These are phyloP conservation scores for Flaveria brownii DNA, from an alignment of 129 eudicot species.

Conservation along the genomic window DNA sequence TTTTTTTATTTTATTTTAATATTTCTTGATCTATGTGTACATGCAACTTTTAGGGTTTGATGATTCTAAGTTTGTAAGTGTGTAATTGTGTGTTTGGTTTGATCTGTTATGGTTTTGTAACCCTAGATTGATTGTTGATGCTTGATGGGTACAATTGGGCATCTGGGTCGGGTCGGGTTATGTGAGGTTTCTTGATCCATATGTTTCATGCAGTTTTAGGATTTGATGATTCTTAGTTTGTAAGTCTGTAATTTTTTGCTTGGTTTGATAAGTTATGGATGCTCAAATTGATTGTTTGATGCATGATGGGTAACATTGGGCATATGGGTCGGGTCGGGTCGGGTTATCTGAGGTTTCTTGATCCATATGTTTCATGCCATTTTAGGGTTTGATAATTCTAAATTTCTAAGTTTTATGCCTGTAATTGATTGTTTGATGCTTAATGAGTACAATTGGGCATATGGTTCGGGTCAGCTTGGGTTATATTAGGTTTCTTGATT, in stretches of 20 bases:
- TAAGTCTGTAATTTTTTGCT: background rate
- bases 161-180: slow-evolving; percentile 14
- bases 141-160: background rate
- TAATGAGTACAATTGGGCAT: no score
- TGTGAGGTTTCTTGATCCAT: background rate
- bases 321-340: background rate
- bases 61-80: slow-evolving; percentile 11
- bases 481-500: no score
- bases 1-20: background rate
- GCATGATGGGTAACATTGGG: background rate
- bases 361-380: background rate
- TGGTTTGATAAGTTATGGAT: background rate
- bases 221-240: background rate
- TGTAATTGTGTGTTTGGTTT: background rate
- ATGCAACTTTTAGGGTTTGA: slow-evolving; percentile 17
- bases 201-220: background rate
- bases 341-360: background rate
- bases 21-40: slow-evolving; percentile 12
- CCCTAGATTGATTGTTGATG: slow-evolving; percentile 18
- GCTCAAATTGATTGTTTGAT: background rate
- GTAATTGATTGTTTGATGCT: no score
- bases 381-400: no score
- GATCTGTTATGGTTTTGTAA: slow-evolving; percentile 2
- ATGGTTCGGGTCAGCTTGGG: no score
- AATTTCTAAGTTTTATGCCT: no score